Conservation (phyloP, 805 yeast genomes). For the Kregervanrija pseudodelftensis region DNA sequence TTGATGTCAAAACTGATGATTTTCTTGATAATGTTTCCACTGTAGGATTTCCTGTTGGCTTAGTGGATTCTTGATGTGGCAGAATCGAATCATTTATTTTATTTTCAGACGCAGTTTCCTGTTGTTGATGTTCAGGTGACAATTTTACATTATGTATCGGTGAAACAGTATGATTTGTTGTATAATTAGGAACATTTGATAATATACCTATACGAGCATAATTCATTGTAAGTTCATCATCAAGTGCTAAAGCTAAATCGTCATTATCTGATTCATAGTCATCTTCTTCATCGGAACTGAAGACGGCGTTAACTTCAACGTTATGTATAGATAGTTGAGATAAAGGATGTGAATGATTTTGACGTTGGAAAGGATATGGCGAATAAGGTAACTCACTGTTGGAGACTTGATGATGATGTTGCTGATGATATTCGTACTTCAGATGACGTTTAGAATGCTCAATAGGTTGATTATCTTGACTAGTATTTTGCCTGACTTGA, state of each 20-base stretch:
- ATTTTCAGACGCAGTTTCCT: no score
- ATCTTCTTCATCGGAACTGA: neutral
- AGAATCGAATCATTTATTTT: neutral
- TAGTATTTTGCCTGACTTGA: neutral
- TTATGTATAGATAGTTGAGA: no score
- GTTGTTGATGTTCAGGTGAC: no score
- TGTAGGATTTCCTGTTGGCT: neutral
- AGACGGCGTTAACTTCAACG: no score
- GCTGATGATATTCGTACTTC: neutral
- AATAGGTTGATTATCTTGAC: neutral
- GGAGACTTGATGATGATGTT: neutral
- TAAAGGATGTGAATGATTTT: neutral
- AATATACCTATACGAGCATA: neutral
- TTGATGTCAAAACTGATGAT: neutral
- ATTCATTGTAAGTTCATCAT: slow-evolving; percentile 9
- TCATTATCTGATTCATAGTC: slow-evolving; percentile 1
- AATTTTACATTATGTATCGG: no score
- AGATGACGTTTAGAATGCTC: neutral
- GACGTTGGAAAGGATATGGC: neutral
- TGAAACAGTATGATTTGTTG: no score
- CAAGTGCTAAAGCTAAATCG: slow-evolving; percentile 6
- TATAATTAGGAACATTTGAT: no score
- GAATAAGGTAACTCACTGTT: neutral
- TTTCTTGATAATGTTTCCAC: neutral
- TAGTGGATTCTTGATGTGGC: neutral